Base-by-base conservation (phyloP, 495 filamentous ascomycete species). In the Tetracladium marchalianum region DNA sequence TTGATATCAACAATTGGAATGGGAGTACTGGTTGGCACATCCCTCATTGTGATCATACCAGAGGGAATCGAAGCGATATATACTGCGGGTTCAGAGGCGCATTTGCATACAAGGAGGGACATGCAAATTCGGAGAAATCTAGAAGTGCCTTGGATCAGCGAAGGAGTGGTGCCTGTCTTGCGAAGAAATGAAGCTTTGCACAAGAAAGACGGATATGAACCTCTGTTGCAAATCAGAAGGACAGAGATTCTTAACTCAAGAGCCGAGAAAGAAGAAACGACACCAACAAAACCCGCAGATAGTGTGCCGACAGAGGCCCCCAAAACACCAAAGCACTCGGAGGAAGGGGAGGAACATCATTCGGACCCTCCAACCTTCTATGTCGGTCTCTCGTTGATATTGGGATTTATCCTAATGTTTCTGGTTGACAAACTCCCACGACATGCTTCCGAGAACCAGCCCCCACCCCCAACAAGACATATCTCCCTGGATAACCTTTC, bases 321-420 rank as follows among this genome's bases (percentile, higher is more conserved):
- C 50, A 22, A 49, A 55, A 27, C 22, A 19, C 52, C 31, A 55
- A 56, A 45, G 11, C 35, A 59, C 5, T 15, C 42, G 16, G 44
- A 54, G 11, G 39, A 46, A 44, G 50, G 43, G 47, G 44, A 41
- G 11, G 47, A 55, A 16, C 34, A 56, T 12, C 53, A 69, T 40
- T 59, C 67, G 15, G 57, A 51, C 15, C 60, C 75, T 5, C 66
- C 73, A 15, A 76, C 73, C 0, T 74, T 76, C 49, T 71, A 74
- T 46, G 84, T 97, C 42, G 93, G 93, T 11, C 67, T 96, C 42
- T 84, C 90, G 0, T 67, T 98, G 11, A 79, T 94, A 47, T 68
- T 84, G 16, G 92, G 92, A 10, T 98, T 98, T 65, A 80, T 94
- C 49, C 70, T 98, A 47, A 98, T 98, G 92, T 96, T 93, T 61